Conservation (phyloP, 495 filamentous ascomycete species). For the Xylaria intraflava region DNA sequence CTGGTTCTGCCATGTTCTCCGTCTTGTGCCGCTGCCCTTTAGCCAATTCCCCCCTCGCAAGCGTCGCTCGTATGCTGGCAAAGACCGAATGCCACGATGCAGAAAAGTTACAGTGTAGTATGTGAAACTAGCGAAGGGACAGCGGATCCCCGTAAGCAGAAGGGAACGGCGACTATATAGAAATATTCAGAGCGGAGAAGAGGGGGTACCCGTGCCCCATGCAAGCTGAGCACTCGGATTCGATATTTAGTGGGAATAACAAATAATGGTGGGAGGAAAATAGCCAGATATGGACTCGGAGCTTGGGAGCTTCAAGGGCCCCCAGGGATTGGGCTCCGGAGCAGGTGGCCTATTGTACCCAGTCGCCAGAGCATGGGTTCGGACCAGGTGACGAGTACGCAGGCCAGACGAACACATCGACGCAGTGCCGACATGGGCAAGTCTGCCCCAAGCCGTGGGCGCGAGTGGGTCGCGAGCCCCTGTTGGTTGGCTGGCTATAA, state of each 20-base stretch:
- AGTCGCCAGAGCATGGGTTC: too few species aligned
- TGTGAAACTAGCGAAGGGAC: neutral
- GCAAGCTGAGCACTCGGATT: constrained; percentile 16
- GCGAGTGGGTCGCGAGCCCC: constrained; percentile 9
- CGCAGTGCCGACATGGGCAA: too few species aligned
- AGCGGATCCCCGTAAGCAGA: neutral
- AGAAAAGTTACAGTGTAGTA: neutral
- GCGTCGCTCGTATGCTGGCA: neutral
- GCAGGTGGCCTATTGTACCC: constrained; percentile 18
- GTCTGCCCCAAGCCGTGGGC: constrained; percentile 12
- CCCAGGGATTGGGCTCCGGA: constrained; percentile 14
- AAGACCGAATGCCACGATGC: constrained; percentile 5
- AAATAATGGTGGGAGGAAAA: neutral
- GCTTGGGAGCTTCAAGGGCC: neutral
- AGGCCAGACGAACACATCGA: too few species aligned
- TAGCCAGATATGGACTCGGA: neutral
- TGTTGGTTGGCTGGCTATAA: constrained; percentile 30
- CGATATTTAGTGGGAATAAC: too few species aligned
- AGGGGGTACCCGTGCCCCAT: neutral
- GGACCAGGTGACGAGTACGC: too few species aligned
- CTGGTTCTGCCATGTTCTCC: constrained; percentile 15
- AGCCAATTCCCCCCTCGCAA: neutral
- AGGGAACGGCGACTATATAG: constrained; percentile 23
- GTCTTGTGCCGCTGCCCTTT: neutral
- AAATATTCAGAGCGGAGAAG: neutral